Evolutionary conservation across 2,329 filamentous ascomycete genomes (phyloP).

Genomic region (Trichoderma hamatum): DNA sequence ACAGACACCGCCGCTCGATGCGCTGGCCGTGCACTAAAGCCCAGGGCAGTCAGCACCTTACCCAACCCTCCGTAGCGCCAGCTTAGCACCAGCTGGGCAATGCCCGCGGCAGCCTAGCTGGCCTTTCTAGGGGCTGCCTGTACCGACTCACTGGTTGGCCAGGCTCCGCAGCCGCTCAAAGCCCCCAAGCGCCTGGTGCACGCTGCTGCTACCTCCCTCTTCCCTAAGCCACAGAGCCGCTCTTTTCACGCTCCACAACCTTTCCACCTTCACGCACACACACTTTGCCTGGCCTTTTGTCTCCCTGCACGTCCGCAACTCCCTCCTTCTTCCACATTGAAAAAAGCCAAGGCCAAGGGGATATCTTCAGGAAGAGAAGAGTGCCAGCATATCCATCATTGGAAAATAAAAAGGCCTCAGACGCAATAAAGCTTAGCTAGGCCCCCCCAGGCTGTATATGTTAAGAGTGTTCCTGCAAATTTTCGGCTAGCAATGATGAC

Average conservation of each 20-base stretch:
- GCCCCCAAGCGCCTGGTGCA: background rate
- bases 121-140: slow-evolving; percentile 19
- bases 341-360: background rate
- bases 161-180: slow-evolving; percentile 9
- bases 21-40: slow-evolving; percentile 15
- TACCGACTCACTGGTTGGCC: slow-evolving; percentile 24
- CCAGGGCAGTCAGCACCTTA: slow-evolving; percentile 6
- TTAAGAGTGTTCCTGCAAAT: slow-evolving; percentile 13
- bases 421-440: slow-evolving; percentile 7
- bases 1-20: slow-evolving; percentile 8
- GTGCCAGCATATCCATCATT: background rate
- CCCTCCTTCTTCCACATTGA: background rate
- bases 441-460: slow-evolving; percentile 8
- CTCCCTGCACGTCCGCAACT: slow-evolving; percentile 15
- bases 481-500: slow-evolving; percentile 48
- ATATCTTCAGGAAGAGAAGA: background rate
- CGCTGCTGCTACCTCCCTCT: slow-evolving; percentile 19
- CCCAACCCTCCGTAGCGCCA: slow-evolving; percentile 18
- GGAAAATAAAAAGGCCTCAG: background rate
- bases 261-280: slow-evolving; percentile 26
- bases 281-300: slow-evolving; percentile 21
- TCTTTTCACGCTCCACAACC: slow-evolving; percentile 23
- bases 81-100: slow-evolving; percentile 7
- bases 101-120: slow-evolving; percentile 20
- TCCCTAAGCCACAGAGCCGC: slow-evolving; percentile 21